Base-by-base conservation (phyloP, 306 rosid genomes). In the Castanea mollissima region DNA sequence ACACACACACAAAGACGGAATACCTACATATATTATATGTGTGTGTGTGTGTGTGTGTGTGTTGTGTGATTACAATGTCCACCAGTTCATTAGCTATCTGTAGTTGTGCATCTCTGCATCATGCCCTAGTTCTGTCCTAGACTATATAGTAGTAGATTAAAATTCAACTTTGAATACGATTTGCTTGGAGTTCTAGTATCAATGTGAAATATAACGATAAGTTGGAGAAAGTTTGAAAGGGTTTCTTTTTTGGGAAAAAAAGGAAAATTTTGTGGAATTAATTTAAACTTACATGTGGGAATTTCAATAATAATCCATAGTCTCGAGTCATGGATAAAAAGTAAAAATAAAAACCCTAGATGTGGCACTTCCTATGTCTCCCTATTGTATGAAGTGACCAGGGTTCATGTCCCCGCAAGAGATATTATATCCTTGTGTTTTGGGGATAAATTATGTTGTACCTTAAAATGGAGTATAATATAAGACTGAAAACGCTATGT, bases 61-160 rank as follows among this genome's bases (percentile, higher is more conserved):
- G 25, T 27, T 21, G 21, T 55, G 25, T 27, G 70, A 51, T 83
- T 51, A 35, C 74, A 60, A 73, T n/a, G 65, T 68, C 78, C 15
- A 2, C 60, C 59, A 62, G 8, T 51, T 77, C 67, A 63, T 34
- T 57, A 49, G 12, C 44, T 63, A 35, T 63, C 64, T 70, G 29
- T 15, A 46, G 71, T 55, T 74, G 31, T 64, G 76, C 44, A 14
- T 71, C 55, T 56, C 32, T 21, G 29, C 58, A 49, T 52, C 29
- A 74, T 35, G 77, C 55, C 74, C 46, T n/a, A 7, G 31, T 70
- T 58, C 80, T 35, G 51, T 49, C 15, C 41, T 60, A 12, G n/a
- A 29, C 25, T 63, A 34, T 63, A 63, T 44, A 63, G 69, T 63
- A 29, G 38, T 29, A 29, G 6, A 5, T 14, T 5, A 23, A 63